These are phyloP conservation scores for Colletotrichum chrysophilum DNA, from an alignment of 2,329 filamentous ascomycete genomes.

Conservation along the genomic window DNA sequence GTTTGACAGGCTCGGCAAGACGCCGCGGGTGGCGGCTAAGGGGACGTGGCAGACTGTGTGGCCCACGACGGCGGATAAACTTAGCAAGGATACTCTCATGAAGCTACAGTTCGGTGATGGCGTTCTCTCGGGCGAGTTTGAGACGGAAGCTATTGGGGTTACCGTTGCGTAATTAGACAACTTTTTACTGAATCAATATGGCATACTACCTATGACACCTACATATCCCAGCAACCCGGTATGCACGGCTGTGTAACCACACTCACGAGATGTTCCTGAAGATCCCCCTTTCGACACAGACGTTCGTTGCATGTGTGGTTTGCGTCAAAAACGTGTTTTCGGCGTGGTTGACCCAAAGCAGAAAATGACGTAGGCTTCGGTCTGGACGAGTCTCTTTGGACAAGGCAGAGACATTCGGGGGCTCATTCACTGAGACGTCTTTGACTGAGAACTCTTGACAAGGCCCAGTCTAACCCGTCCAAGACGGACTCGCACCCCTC, in stretches of 20 bases:
- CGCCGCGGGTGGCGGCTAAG: constrained; percentile 36
- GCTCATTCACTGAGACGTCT: background rate
- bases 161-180: background rate
- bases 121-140: constrained; percentile 16
- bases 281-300: background rate
- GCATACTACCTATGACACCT: background rate
- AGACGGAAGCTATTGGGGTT: constrained; percentile 13
- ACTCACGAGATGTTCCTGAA: background rate
- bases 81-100: constrained; percentile 13
- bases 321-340: background rate
- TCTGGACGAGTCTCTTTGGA: background rate
- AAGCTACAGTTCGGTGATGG: constrained; percentile 20
- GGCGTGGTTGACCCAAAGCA: background rate
- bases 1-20: constrained; percentile 34
- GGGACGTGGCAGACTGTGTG: constrained; percentile 45
- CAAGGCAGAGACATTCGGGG: background rate
- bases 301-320: background rate
- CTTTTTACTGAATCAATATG: background rate
- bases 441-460: background rate
- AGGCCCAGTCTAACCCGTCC: background rate
- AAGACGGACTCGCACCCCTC: background rate
- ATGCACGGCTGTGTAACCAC: background rate
- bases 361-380: background rate
- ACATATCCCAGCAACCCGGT: background rate
- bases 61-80: constrained; percentile 25